Evolutionary conservation across 805 yeast species (phyloP).

Genomic region (Wickerhamiella siamensis): DNA sequence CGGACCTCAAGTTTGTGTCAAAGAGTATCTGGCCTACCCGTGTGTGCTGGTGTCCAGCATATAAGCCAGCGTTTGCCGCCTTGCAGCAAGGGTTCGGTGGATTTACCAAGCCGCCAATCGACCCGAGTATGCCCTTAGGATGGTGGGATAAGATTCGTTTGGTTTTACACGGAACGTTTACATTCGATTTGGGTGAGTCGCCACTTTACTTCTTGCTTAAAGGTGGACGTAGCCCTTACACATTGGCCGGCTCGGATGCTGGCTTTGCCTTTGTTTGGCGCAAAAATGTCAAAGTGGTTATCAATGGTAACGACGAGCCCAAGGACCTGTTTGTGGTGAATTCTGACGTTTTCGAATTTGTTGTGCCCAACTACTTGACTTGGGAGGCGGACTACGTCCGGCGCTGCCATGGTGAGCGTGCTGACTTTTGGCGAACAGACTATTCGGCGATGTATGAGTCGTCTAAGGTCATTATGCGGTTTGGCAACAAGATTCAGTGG

Average conservation of each 20-base stretch:
- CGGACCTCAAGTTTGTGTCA: conserved; percentile 43
- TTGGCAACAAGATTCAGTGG: conserved; percentile 65
- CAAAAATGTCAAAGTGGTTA: conserved; percentile 40
- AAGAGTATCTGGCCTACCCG: conserved; percentile 44
- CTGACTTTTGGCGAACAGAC: conserved; percentile 13
- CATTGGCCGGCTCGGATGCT: conserved; percentile 46
- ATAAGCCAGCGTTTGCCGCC: conserved; percentile 73
- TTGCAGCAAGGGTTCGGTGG: conserved; percentile 63
- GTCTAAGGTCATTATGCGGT: conserved; percentile 41
- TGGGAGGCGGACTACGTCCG: conserved; percentile 21
- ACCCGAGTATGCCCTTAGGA: conserved; percentile 72
- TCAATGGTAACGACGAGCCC: conserved; percentile 59
- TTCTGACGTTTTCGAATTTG: conserved; percentile 50
- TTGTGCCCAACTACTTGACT: conserved; percentile 62
- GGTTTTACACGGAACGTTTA: conserved; percentile 57
- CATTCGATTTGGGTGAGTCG: conserved; percentile 36
- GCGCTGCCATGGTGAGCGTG: conserved; percentile 21
- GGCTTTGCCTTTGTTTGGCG: conserved; percentile 70
- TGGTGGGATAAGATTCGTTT: conserved; percentile 84
- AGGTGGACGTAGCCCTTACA: conserved; percentile 70
- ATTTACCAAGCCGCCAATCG: conserved; percentile 80
- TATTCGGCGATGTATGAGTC: conserved; percentile 18
- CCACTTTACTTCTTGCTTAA: conserved; percentile 33
- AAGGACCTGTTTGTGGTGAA: conserved; percentile 47
- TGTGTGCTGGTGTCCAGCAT: conserved; percentile 73